Conservation (phyloP, 192 early-diverging fungal genomes). For the Coemansia sp. region DNA sequence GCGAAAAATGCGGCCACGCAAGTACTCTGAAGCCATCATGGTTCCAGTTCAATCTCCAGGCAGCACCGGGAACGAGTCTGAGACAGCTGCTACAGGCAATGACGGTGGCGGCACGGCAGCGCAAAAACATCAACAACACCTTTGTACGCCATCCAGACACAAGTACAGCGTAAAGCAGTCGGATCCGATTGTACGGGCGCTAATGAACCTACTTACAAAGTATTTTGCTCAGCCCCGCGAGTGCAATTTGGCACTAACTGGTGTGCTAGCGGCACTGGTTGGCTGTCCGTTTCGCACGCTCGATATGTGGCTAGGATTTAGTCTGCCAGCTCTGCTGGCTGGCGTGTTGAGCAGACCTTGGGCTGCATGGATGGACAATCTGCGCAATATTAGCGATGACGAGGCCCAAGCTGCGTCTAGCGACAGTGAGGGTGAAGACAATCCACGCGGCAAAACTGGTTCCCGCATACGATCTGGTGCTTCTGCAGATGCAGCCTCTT, state of each 20-base stretch:
- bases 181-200: conserved; percentile 68
- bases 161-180: conserved; percentile 54
- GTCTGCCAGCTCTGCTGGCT: conserved; percentile 42
- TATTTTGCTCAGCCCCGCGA: conserved; percentile 86
- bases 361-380: conserved; percentile 48
- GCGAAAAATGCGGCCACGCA: conserved; percentile 46
- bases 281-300: conserved; percentile 71
- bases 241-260: conserved; percentile 89
- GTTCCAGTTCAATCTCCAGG: not conserved
- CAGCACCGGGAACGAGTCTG: not conserved
- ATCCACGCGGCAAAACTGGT: conserved; percentile 22
- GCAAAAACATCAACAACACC: conserved; percentile 4
- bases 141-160: not conserved
- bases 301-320: conserved; percentile 65
- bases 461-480: not conserved
- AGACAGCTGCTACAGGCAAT: not conserved
- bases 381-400: conserved; percentile 46
- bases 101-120: not conserved
- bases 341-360: conserved; percentile 52
- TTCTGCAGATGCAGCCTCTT: not conserved
- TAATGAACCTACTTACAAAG: conserved; percentile 65
- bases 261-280: conserved; percentile 80
- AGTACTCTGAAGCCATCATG: conserved; percentile 51
- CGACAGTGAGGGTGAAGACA: conserved; percentile 46
- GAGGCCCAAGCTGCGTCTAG: conserved; percentile 15